A percentile compares a stretch with the other conserved stretches of the same genome.
Evolutionary conservation across 371 early-diverging fungal species (phyloP).

Genomic region (Mortierella sp.): DNA sequence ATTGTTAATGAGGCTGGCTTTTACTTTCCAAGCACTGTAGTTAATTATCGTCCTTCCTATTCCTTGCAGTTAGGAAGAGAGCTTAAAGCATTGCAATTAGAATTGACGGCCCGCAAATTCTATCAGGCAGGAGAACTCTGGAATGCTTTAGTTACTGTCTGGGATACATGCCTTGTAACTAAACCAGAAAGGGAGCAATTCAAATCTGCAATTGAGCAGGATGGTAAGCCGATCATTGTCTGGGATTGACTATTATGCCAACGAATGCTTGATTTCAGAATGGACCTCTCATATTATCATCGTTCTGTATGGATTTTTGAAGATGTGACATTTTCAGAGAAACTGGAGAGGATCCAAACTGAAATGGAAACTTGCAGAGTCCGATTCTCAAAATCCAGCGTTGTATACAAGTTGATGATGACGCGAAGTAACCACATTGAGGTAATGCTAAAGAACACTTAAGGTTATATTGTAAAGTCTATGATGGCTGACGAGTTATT

Average conservation of each 20-base stretch:
- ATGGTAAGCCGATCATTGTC: slow-evolving; percentile 28
- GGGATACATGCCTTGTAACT: slow-evolving; percentile 27
- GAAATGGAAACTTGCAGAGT: slow-evolving; percentile 48
- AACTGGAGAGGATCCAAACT: slow-evolving; percentile 58
- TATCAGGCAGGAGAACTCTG: slow-evolving; percentile 58
- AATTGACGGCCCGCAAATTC: slow-evolving; percentile 60
- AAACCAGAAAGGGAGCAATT: slow-evolving; percentile 23
- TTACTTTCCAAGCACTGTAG: neutral
- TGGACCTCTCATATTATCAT: neutral
- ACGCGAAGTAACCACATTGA: slow-evolving; percentile 70
- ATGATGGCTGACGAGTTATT: neutral
- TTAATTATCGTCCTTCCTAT: neutral
- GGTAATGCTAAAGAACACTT: slow-evolving; percentile 36
- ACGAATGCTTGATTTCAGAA: neutral
- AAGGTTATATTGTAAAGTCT: neutral
- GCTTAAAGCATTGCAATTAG: slow-evolving; percentile 60
- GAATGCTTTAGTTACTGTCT: slow-evolving; percentile 58
- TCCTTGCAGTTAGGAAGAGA: slow-evolving; percentile 46
- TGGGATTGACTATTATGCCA: neutral
- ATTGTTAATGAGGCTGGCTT: neutral
- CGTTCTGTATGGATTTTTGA: slow-evolving; percentile 2
- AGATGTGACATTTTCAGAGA: slow-evolving; percentile 59
- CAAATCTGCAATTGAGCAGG: slow-evolving; percentile 48
- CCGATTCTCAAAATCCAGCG: slow-evolving; percentile 42
- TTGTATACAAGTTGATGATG: slow-evolving; percentile 66